Conservation (phyloP, 129 eudicot species). For the Logfia minima region DNA sequence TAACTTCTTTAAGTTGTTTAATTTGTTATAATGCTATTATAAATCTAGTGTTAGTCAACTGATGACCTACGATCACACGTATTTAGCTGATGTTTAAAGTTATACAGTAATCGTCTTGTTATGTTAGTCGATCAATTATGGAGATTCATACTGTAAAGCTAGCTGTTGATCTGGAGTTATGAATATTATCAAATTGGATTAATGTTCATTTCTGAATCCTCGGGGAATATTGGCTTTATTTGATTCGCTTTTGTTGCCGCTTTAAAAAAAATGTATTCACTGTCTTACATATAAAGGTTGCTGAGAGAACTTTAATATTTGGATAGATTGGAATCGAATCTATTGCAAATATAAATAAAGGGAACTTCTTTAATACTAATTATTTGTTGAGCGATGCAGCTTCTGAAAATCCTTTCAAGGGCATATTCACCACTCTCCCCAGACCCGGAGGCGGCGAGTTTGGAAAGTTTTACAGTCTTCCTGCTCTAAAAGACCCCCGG, state of each 20-base stretch:
- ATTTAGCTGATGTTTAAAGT: not conserved
- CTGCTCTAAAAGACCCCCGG: constrained; percentile 95
- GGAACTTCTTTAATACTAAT: not conserved
- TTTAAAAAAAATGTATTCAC: not conserved
- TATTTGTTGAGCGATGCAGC: constrained; percentile 48
- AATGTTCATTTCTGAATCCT: not conserved
- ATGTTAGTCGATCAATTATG: not conserved
- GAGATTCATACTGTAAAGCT: no score
- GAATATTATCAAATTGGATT: not conserved
- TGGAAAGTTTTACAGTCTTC: constrained; percentile 94
- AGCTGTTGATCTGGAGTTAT: not conserved
- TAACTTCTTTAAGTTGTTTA: not conserved
- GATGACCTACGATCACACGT: constrained; percentile 19
- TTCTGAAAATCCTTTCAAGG: constrained; percentile 78
- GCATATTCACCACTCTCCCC: constrained; percentile 82
- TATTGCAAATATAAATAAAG: not conserved
- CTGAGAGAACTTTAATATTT: constrained; percentile 1
- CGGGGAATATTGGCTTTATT: constrained; percentile 24
- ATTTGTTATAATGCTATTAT: not conserved
- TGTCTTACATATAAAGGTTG: not conserved
- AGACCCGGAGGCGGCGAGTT: constrained; percentile 97
- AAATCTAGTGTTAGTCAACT: constrained; percentile 9
- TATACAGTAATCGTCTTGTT: not conserved
- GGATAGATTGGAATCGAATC: constrained; percentile 22
- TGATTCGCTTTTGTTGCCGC: not conserved